Conservation (phyloP, 257 asterid genomes). For the Solanum tacnaense region DNA sequence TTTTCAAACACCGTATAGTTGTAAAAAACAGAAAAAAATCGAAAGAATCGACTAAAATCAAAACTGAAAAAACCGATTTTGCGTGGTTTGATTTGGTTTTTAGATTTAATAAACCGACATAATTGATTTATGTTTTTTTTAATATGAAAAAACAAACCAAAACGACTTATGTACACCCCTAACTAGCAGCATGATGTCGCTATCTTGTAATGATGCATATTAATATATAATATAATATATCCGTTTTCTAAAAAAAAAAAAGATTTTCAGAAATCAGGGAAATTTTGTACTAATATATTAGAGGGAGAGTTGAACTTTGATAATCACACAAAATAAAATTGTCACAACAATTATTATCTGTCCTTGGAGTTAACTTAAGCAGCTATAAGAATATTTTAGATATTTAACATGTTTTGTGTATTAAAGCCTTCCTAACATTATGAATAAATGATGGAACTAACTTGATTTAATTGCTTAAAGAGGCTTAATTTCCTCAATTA, state of each 20-base stretch:
- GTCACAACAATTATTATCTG: neutral
- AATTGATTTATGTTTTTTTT: too few relatives aligned
- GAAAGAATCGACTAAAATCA: too few relatives aligned
- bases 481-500: neutral
- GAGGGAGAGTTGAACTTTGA: neutral
- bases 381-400: neutral
- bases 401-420: neutral
- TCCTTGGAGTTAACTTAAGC: neutral
- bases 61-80: too few relatives aligned
- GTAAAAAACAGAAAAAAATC: too few relatives aligned
- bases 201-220: too few relatives aligned
- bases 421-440: neutral
- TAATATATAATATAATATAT: too few relatives aligned
- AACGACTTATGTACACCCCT: too few relatives aligned
- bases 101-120: too few relatives aligned
- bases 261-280: neutral
- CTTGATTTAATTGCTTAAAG: neutral
- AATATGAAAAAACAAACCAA: too few relatives aligned
- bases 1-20: too few relatives aligned
- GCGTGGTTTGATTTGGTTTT: too few relatives aligned
- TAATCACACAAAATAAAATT: neutral
- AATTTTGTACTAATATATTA: neutral
- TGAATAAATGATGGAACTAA: neutral
- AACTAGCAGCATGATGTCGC: too few relatives aligned
- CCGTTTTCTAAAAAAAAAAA: neutral